phyloP scores from a whole-genome alignment of 192 early-diverging fungal species.

The Backusella morwellensis region DNA sequence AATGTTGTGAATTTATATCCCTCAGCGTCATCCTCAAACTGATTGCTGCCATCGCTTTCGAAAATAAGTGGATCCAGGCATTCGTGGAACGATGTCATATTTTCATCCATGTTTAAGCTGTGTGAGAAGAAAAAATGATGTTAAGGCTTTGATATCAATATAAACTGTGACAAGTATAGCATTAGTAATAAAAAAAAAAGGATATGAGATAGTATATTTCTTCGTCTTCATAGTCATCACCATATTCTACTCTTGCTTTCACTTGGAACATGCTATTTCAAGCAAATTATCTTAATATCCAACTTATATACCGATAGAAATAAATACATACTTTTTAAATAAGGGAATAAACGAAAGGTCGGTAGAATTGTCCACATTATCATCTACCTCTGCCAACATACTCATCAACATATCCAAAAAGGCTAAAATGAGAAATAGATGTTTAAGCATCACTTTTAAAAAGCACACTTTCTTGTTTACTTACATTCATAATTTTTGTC shows the following conservation, averaged over 20 bases:
- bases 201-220: slow-evolving; percentile 31
- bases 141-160: not conserved
- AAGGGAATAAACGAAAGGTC: not conserved
- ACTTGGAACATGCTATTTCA: slow-evolving; percentile 22
- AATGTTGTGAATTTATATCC: slow-evolving; percentile 27
- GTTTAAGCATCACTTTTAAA: not conserved
- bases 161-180: not conserved
- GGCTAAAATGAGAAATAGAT: not conserved
- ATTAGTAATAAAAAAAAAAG: slow-evolving; percentile 17
- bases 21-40: not conserved
- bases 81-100: slow-evolving; percentile 18
- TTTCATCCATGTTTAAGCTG: slow-evolving; percentile 10
- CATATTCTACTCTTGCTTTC: slow-evolving; percentile 10
- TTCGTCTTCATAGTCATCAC: slow-evolving; percentile 12
- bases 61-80: slow-evolving; percentile 33
- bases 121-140: slow-evolving; percentile 1
- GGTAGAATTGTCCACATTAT: not conserved
- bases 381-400: slow-evolving; percentile 10
- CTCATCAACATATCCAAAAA: slow-evolving; percentile 23
- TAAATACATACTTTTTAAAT: slow-evolving; percentile 3
- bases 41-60: not conserved
- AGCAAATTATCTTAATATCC: not conserved
- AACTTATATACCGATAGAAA: not conserved
- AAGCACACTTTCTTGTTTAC: not conserved
- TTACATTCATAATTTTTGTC: slow-evolving; percentile 25